Base-by-base conservation (phyloP, 768 basidiomycete genomes). In the Pleurotus citrinopileatus region DNA sequence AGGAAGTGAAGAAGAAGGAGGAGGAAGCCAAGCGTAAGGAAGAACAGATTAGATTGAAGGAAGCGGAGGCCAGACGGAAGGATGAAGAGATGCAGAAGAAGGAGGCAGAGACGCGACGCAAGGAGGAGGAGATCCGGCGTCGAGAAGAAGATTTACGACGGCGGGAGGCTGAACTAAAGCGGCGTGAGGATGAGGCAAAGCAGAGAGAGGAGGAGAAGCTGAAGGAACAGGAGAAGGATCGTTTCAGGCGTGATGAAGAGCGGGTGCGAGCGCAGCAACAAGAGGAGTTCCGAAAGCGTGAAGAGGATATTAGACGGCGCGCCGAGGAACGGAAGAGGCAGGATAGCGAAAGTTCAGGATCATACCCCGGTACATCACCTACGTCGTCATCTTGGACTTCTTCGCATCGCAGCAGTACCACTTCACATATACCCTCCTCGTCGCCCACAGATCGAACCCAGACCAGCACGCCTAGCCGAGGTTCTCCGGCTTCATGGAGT, bases 321-420 rank as follows among this genome's bases (percentile, higher is more conserved):
- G 58, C 63, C n/a, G 73, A 74, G 53, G 76, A 80, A 55, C 73
- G 77, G 26, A 77, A 74, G 60, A 69, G 74, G 8, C 75, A 78
- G 42, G 72, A 73, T 48, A 77, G 71, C 53, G 48, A 51, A 51
- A 37, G 48, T 8, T 25, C 54, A 28, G 37, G 55, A 17, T 50
- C 55, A 40, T 73, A 72, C 69, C 46, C 58, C 5, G 55, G 65
- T 22, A 55, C 67, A 1, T 63, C 67, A 2, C 57, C 61, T 19
- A 54, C 54, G 15, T 65, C 72, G 42, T 60, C 67, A 5, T 67
- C 75, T 23, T 65, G 64, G 47, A 57, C 68, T 34, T 63, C 34
- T 4, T 54, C 69, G 4, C 64, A 60, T 13, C 60, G 64, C 45
- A 63, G 56, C 37, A 58, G 54, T n/a, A 55, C 57, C 28, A 55